Evolutionary conservation across 768 basidiomycete species (phyloP), one percentile per base, ranked within the genome.

Genomic region (Hydnomerulius pinastri): DNA sequence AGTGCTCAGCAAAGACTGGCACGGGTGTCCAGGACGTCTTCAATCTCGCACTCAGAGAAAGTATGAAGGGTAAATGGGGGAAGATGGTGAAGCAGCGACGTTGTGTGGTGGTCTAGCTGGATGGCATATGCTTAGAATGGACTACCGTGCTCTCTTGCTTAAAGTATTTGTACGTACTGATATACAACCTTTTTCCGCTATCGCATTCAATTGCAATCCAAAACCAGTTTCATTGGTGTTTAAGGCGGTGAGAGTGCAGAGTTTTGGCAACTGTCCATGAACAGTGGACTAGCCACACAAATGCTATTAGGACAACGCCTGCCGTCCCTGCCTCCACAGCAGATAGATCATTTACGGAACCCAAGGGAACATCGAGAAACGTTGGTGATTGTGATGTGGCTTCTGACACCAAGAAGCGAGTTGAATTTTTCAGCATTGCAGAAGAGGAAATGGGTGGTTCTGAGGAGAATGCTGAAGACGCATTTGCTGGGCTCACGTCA

Each of bases 1-100:
- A 99, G 69, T 98, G 97, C 70, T 90, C 87, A 28, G 91, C 95
- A 39, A 98, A 96, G 75, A 86, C 83, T n/a, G 92, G 94, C 4
- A 74, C 72, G 13, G 92, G 92, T 41, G 92, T 98, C 37, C 85
- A 90, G 56, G 92, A 95, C 39, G 95, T 98, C 30, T 98, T 99
- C 68, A 78, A 85, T 33, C 78, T 87, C 12, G 97, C 97, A 6
- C 72, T 98, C 53, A 82, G 82, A 67, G 93, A 98, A 75, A 92
- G 92, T 63, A 79, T 98, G 83, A 86, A 78, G 57, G 83, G 87
- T 17, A 76, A 80, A 44, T 88, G 89, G 85, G 81, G 83, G 27
- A 85, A 87, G 72, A 83, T 80, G 58, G 79, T 82, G 41, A 85
- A 78, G 67, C 75, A 82, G 64, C 78, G 78, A 71, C 79, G 81